Percentiles rank a stretch among this genome's conserved stretches.
These are phyloP conservation scores for Vaccinium macrocarpon DNA, from an alignment of 148 eudicot species.

Conservation along the genomic window DNA sequence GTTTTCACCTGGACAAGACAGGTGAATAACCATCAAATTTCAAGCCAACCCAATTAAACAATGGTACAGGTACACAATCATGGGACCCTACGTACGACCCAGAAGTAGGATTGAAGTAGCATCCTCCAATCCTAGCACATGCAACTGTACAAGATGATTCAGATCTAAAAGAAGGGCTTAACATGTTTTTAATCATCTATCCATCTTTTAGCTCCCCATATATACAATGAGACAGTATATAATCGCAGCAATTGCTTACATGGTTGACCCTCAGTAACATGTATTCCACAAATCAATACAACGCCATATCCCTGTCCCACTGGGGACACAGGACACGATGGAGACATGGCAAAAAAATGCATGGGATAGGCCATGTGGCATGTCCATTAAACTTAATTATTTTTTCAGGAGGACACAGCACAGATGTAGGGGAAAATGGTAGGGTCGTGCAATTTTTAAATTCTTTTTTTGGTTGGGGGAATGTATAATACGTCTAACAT, in stretches of 20 bases:
- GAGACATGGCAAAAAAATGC: no score
- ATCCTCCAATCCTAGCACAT: not conserved
- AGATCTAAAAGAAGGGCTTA: not conserved
- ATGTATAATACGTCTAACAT: no score
- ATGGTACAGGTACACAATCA: not conserved
- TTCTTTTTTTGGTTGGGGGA: no score
- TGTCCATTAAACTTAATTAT: no score
- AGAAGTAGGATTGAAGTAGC: not conserved
- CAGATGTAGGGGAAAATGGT: no score
- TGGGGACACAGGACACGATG: no score
- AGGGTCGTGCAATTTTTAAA: no score
- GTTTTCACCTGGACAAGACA: constrained; percentile 61
- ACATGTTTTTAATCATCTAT: not conserved
- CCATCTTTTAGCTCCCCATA: not conserved
- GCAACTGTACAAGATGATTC: not conserved
- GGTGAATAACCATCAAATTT: constrained; percentile 1
- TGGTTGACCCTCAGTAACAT: not conserved
- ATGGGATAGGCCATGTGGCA: no score
- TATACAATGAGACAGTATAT: not conserved
- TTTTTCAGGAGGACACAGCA: no score
- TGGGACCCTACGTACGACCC: not conserved
- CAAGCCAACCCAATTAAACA: not conserved
- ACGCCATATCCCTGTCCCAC: no score
- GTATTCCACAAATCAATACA: not conserved
- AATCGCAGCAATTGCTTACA: not conserved